Conservation (phyloP, 345 rosid genomes). For the Toxicodendron radicans region DNA sequence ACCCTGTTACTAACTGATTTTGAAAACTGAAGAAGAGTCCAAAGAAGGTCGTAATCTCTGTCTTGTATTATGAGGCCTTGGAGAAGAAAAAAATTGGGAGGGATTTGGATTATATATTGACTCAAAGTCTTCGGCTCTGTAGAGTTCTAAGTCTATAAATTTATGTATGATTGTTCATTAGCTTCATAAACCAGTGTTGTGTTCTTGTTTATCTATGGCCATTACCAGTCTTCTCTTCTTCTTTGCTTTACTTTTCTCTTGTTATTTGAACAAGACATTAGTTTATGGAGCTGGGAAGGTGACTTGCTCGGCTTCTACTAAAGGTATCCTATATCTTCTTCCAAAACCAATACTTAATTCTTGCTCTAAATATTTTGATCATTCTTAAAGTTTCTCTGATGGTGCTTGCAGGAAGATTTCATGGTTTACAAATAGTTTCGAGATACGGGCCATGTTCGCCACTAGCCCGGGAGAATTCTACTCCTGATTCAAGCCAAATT, state of each 20-base stretch:
- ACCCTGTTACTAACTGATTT: too few relatives aligned
- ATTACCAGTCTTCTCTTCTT: neutral
- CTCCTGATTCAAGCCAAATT: neutral
- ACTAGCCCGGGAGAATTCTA: neutral
- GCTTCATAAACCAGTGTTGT: neutral
- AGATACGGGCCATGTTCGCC: constrained; percentile 17
- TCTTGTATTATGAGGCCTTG: too few relatives aligned
- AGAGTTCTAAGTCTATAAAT: neutral
- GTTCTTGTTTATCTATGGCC: neutral
- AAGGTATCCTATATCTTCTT: neutral
- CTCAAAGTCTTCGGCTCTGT: neutral
- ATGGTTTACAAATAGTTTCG: neutral
- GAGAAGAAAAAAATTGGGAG: neutral
- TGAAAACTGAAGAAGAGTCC: too few relatives aligned
- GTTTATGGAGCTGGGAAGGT: neutral
- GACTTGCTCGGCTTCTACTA: neutral
- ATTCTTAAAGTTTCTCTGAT: neutral
- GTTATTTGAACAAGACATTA: neutral
- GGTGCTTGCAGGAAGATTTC: neutral
- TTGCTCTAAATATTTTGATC: too few relatives aligned
- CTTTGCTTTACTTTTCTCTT: neutral
- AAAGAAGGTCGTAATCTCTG: too few relatives aligned
- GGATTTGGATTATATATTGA: neutral
- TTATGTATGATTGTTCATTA: neutral
- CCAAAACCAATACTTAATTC: too few relatives aligned